Evolutionary conservation across 108 stramenopile species (phyloP), one percentile per base, ranked within the genome.

Genomic region (Skeletonema costatum): DNA sequence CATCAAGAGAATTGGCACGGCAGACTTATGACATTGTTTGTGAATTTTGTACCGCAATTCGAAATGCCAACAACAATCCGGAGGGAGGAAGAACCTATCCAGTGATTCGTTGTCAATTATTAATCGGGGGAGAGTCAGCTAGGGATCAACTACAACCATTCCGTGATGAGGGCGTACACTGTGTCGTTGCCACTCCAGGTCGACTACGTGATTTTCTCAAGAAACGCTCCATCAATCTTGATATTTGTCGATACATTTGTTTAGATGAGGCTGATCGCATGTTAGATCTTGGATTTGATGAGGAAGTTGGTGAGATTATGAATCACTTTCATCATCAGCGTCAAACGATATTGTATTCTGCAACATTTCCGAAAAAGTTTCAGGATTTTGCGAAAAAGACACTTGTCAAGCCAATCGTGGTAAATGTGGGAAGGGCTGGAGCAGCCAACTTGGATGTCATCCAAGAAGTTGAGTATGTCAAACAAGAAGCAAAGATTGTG

Each of bases 361-460:
- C 99, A 36, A 99, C 99, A 12, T 99, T 99, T 91, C 99, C 99
- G 2, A 93, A 98, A 79, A 98, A 98, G 74, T 98, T 98, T 86
- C 96, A 97, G 75, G 97, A 98, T 72, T 99, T 99, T 91, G 98
- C 98, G n/a, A 89, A 95, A 70, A 82, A 94, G 42, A 96, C 98
- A 8, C 86, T 99, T 42, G 96, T 99, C 19, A 77, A 87, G 71
- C 98, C 99, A 21, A 91, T 99, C 35, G 89, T 98, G 4, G 98
- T 99, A 36, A 99, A 99, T 81, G 98, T 98, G 19, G 97, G 98
- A 14, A 88, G 99, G 11, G 98, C 98, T 3, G 99, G 99, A 30
- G 99, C 99, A 11, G 98, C 99, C 16, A 98, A 97, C 74, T 75
- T 99, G n/a, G 98, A 99, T 84, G 98, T 99, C 10, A 98, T 99